Conservation (phyloP, 2,329 filamentous ascomycete species). For the Mariannaea elegans region DNA sequence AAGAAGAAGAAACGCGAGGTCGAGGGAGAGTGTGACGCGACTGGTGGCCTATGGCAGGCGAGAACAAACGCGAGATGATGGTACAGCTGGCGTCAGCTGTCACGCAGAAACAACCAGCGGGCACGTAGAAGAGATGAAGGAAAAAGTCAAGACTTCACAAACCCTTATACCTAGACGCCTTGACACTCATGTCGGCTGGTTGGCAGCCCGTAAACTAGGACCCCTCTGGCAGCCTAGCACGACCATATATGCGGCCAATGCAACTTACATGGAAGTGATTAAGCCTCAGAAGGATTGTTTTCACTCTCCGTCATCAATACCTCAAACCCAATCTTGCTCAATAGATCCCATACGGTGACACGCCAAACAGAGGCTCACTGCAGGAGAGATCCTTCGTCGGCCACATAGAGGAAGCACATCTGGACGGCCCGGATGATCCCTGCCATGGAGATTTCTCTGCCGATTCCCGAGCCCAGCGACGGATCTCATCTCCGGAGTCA, state of each 20-base stretch:
- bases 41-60: constrained; percentile 13
- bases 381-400: not conserved
- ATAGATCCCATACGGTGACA: not conserved
- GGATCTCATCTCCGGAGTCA: constrained; percentile 7
- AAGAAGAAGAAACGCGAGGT: not conserved
- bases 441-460: not conserved
- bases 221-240: constrained; percentile 27
- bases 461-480: not conserved
- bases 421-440: not conserved
- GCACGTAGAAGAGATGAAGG: constrained; percentile 18
- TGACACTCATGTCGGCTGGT: not conserved
- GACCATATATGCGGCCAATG: constrained; percentile 29
- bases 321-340: no score
- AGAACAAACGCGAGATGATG: constrained; percentile 22
- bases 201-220: constrained; percentile 1
- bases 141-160: constrained; percentile 11
- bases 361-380: not conserved
- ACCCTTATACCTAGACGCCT: constrained; percentile 21
- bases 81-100: constrained; percentile 34
- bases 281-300: not conserved
- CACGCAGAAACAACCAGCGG: constrained; percentile 30
- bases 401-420: not conserved
- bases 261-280: constrained; percentile 4
- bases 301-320: not conserved
- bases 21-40: constrained; percentile 9